These are phyloP conservation scores for Umbelopsis sp. DNA, from an alignment of 371 early-diverging fungal genomes.

Conservation along the genomic window DNA sequence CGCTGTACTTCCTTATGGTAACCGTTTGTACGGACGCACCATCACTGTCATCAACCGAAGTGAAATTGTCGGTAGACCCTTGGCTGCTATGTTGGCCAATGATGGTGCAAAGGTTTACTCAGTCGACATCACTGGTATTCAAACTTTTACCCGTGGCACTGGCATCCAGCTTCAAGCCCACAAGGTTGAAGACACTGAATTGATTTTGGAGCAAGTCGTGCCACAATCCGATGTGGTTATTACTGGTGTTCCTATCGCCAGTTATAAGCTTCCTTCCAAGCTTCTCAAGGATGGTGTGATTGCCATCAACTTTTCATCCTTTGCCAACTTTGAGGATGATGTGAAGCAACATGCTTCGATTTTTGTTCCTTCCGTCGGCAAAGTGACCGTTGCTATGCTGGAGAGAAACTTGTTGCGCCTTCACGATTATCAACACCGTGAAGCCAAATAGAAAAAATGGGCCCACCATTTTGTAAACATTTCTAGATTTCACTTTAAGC, in stretches of 20 bases:
- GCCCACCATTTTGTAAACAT: not conserved
- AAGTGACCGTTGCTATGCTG: conserved; percentile 97
- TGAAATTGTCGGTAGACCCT: conserved; percentile 96
- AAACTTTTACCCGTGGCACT: conserved; percentile 85
- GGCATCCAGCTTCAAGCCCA: conserved; percentile 80
- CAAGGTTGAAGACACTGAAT: conserved; percentile 73
- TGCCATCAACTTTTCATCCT: conserved; percentile 94
- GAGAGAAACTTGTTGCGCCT: conserved; percentile 91
- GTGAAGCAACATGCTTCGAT: conserved; percentile 88
- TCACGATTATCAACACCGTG: conserved; percentile 65
- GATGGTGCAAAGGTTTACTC: conserved; percentile 97
- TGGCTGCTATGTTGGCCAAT: conserved; percentile 96
- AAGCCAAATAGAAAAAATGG: conserved; percentile 2
- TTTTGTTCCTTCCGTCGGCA: conserved; percentile 96
- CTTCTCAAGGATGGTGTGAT: conserved; percentile 92
- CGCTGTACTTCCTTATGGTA: conserved; percentile 86
- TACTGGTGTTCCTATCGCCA: conserved; percentile 90
- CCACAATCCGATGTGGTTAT: conserved; percentile 92
- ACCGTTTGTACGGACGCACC: conserved; percentile 92
- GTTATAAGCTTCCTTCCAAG: conserved; percentile 84
- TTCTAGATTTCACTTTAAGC: not conserved
- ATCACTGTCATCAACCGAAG: conserved; percentile 94
- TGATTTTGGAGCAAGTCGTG: conserved; percentile 80
- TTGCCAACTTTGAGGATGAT: conserved; percentile 88
- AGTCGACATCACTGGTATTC: conserved; percentile 88